Evolutionary conservation across 805 yeast genomes (phyloP), one percentile per base, ranked within the genome.

Genomic region (Lipomyces sp.): DNA sequence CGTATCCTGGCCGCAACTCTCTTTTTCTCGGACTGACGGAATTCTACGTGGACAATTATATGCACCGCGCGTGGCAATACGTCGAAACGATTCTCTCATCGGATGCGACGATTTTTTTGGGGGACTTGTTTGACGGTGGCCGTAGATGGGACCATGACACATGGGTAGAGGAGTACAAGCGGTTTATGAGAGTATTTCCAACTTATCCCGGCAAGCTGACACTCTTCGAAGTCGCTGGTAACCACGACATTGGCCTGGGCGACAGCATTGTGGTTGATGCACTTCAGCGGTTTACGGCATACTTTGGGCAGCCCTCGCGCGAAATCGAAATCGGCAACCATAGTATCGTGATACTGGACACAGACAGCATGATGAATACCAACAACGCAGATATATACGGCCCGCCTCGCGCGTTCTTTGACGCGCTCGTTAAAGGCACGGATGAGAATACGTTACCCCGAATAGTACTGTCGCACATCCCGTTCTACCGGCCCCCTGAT

Each of bases 171-270:
- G 98, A 95, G 76, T 87, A 83, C 73, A 73, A 76, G 29, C 80
- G 99, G 61, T 95, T 90, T 77, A 83, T 85, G 69, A 69, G 76
- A 1, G 84, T 95, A 3, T 94, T 90, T 76, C 88, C 81, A 81
- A 64, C 79, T 82, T 18, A 37, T n/a, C n/a, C 18, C 15, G 76
- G 54, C 80, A 82, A 2, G 71, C 51, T 51, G 29, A 55, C 62
- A 18, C 35, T 69, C 81, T 24, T 76, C 80, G 80, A 79, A 82
- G n/a, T 72, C 84, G 39, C 97, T 97, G 0, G 99, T 1, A 95
- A 95, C 75, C 99, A 95, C 76, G 99, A 95, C 75, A 91, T 96
- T 70, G 99, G 99, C 0, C 94, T 89, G 78, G 97, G 95, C 35
- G 85, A 87, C 66, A 86, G 87, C 0, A 86, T 95, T 15, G 81